Base-by-base conservation (phyloP, 2,329 filamentous ascomycete genomes). In the Cordyceps fumosorosea region DNA sequence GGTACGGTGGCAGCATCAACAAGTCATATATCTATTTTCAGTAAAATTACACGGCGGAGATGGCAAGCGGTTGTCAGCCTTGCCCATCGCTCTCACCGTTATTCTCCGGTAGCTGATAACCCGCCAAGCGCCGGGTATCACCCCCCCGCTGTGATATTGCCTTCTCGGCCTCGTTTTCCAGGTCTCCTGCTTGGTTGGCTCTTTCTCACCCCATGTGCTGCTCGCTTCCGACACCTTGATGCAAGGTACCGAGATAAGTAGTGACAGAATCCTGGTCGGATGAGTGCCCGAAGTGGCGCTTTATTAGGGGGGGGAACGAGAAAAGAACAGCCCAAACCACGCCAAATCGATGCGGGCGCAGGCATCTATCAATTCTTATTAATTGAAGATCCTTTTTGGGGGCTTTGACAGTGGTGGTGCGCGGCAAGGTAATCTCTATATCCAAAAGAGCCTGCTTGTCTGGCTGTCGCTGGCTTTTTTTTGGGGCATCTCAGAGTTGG, bases 281-380 rank as follows among this genome's bases (percentile, higher is more conserved):
- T 44, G 42, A 20, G 16, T 18, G 14, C 42, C 34, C 11, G 12
- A 44, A 44, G 40, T 44, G 40, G 42, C 24, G 11, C 18, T 47
- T 56, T 53, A 11, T 6, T 32, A 32, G 53, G 40, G 51, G 18
- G 29, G 53, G 40, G 51, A 6, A 11, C 14, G 40, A 7, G 40
- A 37, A 37, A 37, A 37, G 3, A 37, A 5, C 40, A 5, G 3
- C 26, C 26, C 26, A 16, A 37, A 42, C 26, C 42, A 40, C 54
- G 45, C 22, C 56, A 45, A 53, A 52, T 60, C 56, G 56, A 59
- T 34, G 56, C 45, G 47, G 22, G 20, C 34, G 45, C 20, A 50
- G 24, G 47, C 22, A 14, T 14, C 11, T 44, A 10, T 34, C 24
- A 20, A 48, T 48, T 29, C 26, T 47, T 20, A 47, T 47, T 47